Percentiles rank a stretch among this genome's conserved stretches.
phyloP scores from a whole-genome alignment of 2,329 filamentous ascomycete genomes.

The Colletotrichum sp. region DNA sequence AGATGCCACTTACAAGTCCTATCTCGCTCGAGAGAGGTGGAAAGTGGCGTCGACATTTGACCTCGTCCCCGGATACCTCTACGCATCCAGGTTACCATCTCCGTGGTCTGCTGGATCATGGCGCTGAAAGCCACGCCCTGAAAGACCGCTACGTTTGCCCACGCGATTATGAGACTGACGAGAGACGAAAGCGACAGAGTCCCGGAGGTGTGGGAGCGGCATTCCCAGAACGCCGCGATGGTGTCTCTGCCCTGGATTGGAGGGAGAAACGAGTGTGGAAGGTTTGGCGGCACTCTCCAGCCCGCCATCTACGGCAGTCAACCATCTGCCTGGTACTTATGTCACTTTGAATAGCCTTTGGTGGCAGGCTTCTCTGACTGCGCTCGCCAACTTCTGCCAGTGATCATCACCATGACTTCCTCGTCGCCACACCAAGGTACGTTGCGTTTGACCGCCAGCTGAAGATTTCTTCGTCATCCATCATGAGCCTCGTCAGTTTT shows the following conservation, averaged over 20 bases:
- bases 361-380: not conserved
- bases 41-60: not conserved
- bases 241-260: conserved; percentile 9
- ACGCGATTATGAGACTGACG: not conserved
- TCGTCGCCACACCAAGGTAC: not conserved
- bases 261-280: conserved; percentile 15
- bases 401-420: not conserved
- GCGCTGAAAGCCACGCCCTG: not conserved
- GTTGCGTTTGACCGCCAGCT: not conserved
- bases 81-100: not conserved
- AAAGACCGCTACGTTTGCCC: not conserved
- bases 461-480: conserved; percentile 14
- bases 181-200: conserved; percentile 4
- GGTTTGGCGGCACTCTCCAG: conserved; percentile 4
- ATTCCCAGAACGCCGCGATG: not conserved
- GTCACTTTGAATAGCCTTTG: not conserved
- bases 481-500: conserved; percentile 17
- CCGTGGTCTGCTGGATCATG: not conserved
- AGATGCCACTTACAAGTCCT: not conserved
- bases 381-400: not conserved
- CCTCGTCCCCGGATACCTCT: not conserved
- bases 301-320: not conserved
- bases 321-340: not conserved
- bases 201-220: not conserved
- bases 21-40: not conserved